Evolutionary conservation across 1,139 yeast species (phyloP).

Genomic region (Taiozyma onychis): DNA sequence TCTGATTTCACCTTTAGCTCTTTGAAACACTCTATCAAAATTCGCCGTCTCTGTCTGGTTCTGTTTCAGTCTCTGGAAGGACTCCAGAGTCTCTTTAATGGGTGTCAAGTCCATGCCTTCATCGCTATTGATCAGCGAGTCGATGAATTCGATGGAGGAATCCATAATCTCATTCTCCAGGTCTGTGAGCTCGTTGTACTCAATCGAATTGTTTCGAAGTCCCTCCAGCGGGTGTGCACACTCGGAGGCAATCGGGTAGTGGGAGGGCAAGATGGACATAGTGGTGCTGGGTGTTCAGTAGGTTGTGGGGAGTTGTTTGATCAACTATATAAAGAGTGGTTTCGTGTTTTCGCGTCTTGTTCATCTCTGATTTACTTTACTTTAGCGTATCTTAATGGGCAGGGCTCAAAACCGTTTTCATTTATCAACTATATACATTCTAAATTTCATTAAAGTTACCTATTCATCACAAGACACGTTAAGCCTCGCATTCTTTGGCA

Average conservation of each 20-base stretch:
- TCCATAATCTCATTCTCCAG: slow-evolving; percentile 10
- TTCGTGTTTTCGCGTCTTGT: background rate
- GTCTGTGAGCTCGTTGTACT: slow-evolving; percentile 3
- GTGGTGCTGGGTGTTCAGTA: background rate
- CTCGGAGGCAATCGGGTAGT: background rate
- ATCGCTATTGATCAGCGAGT: slow-evolving; percentile 7
- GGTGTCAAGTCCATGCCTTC: background rate
- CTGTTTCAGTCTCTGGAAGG: slow-evolving; percentile 9
- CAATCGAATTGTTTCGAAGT: background rate
- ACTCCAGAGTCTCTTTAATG: slow-evolving; percentile 4
- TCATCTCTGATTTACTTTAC: background rate
- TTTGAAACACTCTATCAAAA: slow-evolving; percentile 6
- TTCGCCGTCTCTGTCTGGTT: slow-evolving; percentile 3
- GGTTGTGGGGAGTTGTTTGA: background rate
- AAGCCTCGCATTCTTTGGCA: slow-evolving; percentile 42
- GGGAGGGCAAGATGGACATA: background rate
- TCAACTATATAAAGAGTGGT: too few species aligned
- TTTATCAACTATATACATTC: slow-evolving; percentile 1
- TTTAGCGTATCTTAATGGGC: background rate
- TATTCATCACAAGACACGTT: background rate
- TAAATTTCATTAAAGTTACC: background rate
- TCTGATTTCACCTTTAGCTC: slow-evolving; percentile 6
- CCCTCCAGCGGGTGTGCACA: background rate
- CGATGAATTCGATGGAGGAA: slow-evolving; percentile 13
- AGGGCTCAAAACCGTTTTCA: background rate